These are phyloP conservation scores for Miscanthus lutarioriparius DNA, from an alignment of 176 grass and related monocot species.

Conservation along the genomic window DNA sequence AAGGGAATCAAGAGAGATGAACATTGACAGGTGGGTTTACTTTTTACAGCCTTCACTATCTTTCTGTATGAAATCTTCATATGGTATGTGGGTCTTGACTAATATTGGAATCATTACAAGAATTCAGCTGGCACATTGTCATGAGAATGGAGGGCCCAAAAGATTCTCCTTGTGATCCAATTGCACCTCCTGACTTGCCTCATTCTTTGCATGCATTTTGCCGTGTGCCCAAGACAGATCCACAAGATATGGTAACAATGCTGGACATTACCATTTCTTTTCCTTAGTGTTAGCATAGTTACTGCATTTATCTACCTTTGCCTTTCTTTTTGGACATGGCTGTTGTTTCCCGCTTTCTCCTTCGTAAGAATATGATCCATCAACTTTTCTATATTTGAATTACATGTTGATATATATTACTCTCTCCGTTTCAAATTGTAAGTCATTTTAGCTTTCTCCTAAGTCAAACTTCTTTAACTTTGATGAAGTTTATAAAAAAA, in stretches of 20 bases:
- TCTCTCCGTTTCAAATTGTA: background rate
- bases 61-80: slow-evolving; percentile 31
- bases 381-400: background rate
- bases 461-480: background rate
- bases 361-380: slow-evolving; percentile 11
- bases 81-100: slow-evolving; percentile 23
- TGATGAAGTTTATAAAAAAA: background rate
- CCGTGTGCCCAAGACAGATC: slow-evolving; percentile 60
- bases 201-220: slow-evolving; percentile 73
- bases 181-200: slow-evolving; percentile 72
- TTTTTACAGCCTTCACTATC: slow-evolving; percentile 15
- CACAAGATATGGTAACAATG: slow-evolving; percentile 60
- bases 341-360: background rate
- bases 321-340: background rate
- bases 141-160: slow-evolving; percentile 85
- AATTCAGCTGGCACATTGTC: slow-evolving; percentile 85
- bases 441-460: background rate
- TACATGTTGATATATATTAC: background rate
- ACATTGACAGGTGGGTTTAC: slow-evolving; percentile 76
- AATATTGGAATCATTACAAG: slow-evolving; percentile 27
- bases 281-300: slow-evolving; percentile 4
- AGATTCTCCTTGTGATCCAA: slow-evolving; percentile 57
- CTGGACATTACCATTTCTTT: background rate
- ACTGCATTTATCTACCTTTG: background rate
- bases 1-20: slow-evolving; percentile 77